Base-by-base conservation (phyloP, 1,139 yeast species). In the Taiozyma sp. region DNA sequence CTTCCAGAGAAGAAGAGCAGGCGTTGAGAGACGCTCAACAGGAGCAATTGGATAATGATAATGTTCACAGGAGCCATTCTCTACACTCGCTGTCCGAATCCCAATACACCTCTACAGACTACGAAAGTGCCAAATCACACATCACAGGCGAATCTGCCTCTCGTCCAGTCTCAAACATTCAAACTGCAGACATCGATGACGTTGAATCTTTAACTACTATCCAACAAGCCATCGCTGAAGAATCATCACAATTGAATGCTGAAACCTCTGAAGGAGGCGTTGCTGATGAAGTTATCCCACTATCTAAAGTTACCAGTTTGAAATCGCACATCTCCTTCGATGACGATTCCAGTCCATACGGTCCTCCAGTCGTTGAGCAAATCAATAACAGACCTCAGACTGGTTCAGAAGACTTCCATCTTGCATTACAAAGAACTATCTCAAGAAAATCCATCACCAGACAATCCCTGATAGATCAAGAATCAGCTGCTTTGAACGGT, bases 1-100 rank as follows among this genome's bases (percentile, higher is more conserved):
- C 76, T 22, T 67, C 75, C 1, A 52, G 64, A 43, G 59, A 61
- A 27, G 78, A 75, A 52, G 79, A 74, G 54, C 67, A 64, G 2
- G 66, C 66, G n/a, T 65, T 75, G 40, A 65, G 78, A 54, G 63
- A 65, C 8, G 77, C 74, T 8, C 71, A 50, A 13, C 47, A 38
- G n/a, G 16, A 23, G 13, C 29, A 30, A 30, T 22, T 38, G 24
- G 24, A 24, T 27, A 28, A 19, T 19, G 24, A 24, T 27, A 28
- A 19, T 10, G 47, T 22, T 41, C 41, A 38, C 9, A 44, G 45
- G 23, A 24, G 34, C 29, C 30, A 38, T 19, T 42, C 48, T 23
- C 44, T 27, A 19, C 16, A 44, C 4, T 45, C 54, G 3, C 39
- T 46, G 12, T 38, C 48, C 8, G 43, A 29, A 14, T 52, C 52